Conservation (phyloP, 1,139 yeast genomes). For the Hyphopichia pseudoburtonii region DNA sequence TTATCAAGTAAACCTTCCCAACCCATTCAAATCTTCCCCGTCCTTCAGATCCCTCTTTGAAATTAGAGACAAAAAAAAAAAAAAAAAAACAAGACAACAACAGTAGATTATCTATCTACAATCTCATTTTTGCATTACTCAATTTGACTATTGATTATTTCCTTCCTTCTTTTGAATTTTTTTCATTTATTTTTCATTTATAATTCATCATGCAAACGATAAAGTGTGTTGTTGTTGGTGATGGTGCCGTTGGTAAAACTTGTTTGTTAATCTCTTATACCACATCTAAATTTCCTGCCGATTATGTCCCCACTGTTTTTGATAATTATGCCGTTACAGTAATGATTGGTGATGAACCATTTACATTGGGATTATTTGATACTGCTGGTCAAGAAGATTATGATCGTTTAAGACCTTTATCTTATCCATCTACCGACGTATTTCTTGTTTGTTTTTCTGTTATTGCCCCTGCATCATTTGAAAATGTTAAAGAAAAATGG, state of each 20-base stretch:
- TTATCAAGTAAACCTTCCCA: too few relatives aligned
- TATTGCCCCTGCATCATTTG: slow-evolving; percentile 89
- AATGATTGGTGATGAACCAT: slow-evolving; percentile 98
- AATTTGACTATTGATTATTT: too few relatives aligned
- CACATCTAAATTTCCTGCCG: slow-evolving; percentile 84
- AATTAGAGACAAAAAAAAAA: too few relatives aligned
- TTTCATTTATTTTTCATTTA: too few relatives aligned
- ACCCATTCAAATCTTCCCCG: too few relatives aligned
- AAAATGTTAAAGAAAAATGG: slow-evolving; percentile 94
- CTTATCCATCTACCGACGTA: slow-evolving; percentile 92
- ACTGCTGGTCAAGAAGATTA: slow-evolving; percentile 99
- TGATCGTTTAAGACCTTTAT: slow-evolving; percentile 89
- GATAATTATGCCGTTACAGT: slow-evolving; percentile 98
- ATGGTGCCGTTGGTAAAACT: slow-evolving; percentile 97
- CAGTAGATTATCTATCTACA: too few relatives aligned
- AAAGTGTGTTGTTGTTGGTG: slow-evolving; percentile 96
- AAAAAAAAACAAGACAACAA: too few relatives aligned
- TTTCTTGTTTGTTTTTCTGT: slow-evolving; percentile 89
- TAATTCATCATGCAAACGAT: slow-evolving; percentile 89
- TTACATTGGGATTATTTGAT: slow-evolving; percentile 92
- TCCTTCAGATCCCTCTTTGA: too few relatives aligned
- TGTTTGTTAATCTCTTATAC: slow-evolving; percentile 89
- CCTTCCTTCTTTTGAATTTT: too few relatives aligned
- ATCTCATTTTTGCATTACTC: too few relatives aligned
- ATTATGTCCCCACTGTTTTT: slow-evolving; percentile 87